Percentiles rank a stretch among this genome's conserved stretches.
These are phyloP conservation scores for Neoascochyta sp. DNA, from an alignment of 2,329 filamentous ascomycete species.

Conservation along the genomic window DNA sequence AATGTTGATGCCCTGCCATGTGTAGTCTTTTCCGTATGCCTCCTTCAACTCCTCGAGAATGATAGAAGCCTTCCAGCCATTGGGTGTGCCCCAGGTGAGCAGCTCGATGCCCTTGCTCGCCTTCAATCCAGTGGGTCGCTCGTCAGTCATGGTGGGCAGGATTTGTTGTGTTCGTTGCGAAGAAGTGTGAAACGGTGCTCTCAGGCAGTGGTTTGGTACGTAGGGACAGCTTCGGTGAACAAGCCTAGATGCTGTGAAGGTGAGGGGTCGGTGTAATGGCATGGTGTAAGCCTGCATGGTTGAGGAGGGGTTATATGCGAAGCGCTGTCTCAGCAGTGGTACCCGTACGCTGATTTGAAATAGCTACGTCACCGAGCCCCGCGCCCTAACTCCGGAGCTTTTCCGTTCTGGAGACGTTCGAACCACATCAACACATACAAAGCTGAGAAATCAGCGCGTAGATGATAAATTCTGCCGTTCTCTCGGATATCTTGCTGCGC, in stretches of 20 bases:
- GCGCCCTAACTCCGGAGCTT: too few species aligned
- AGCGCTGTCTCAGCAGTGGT: constrained; percentile 1
- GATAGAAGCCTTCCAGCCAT: constrained; percentile 56
- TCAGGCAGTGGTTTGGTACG: constrained; percentile 9
- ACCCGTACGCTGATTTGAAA: constrained; percentile 9
- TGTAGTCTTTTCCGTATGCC: constrained; percentile 59
- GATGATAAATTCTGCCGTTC: too few species aligned
- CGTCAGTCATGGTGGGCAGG: constrained; percentile 25
- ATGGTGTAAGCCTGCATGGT: constrained; percentile 12
- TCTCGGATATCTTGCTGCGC: too few species aligned
- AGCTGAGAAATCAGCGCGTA: too few species aligned
- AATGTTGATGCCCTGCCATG: constrained; percentile 57
- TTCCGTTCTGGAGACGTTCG: too few species aligned
- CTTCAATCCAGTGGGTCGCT: constrained; percentile 54
- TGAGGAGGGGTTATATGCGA: constrained; percentile 25
- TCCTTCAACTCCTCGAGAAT: constrained; percentile 64
- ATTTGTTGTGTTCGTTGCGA: constrained; percentile 11
- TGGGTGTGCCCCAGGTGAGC: constrained; percentile 53
- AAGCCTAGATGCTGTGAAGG: constrained; percentile 13
- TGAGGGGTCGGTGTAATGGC: constrained; percentile 17
- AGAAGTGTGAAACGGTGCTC: constrained; percentile 20
- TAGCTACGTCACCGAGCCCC: too few species aligned
- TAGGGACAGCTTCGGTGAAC: constrained; percentile 10
- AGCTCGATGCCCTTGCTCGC: constrained; percentile 63
- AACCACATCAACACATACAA: too few species aligned